Base-by-base conservation (phyloP, 345 rosid species). In the Noccaea caerulescens region DNA sequence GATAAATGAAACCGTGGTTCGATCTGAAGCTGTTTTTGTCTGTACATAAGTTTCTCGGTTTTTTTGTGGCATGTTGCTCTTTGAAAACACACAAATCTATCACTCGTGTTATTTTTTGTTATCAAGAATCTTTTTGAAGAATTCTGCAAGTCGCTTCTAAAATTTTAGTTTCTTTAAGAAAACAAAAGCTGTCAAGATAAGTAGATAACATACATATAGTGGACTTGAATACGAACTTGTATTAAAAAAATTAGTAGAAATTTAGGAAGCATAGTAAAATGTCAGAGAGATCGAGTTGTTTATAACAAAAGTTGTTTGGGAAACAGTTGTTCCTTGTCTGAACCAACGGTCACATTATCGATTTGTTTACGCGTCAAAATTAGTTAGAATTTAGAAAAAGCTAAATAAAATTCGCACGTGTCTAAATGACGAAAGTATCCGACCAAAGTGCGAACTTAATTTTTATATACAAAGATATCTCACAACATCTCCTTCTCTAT, bases 11-110 rank as follows among this genome's bases (percentile, higher is more conserved):
- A 42, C 25, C 12, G 44, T 11, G 46, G 54, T 6, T 61, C 37
- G 6, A 51, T 13, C 57, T 1, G 10, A 44, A 54, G 9, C 47
- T 44, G n/a, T 14, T 63, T 5, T 43, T 13, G 12, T 44, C n/a
- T 72, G 69, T 53, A 57, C 23, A 65, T 65, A 72, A 23, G 16
- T 20, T 32, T 34, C 30, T 64, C 58, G 10, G 63, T 44, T 72
- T 44, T 72, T 46, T 56, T 38, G 65, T 1, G 30, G 2, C 25
- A 27, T 30, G 33, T 8, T 58, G 7, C 23, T 18, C 41, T 58
- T 16, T 25, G 10, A 20, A 42, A 42, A 61, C 43, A 43, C 46
- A 20, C 6, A 32, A 18, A n/a, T 20, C 62, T 33, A 16, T 51
- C 11, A 2, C 0, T 62, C 10, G 37, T 43, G 12, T 32, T 33